Base-by-base conservation (phyloP, 2,329 filamentous ascomycete species). In the Emergomyces africanus region DNA sequence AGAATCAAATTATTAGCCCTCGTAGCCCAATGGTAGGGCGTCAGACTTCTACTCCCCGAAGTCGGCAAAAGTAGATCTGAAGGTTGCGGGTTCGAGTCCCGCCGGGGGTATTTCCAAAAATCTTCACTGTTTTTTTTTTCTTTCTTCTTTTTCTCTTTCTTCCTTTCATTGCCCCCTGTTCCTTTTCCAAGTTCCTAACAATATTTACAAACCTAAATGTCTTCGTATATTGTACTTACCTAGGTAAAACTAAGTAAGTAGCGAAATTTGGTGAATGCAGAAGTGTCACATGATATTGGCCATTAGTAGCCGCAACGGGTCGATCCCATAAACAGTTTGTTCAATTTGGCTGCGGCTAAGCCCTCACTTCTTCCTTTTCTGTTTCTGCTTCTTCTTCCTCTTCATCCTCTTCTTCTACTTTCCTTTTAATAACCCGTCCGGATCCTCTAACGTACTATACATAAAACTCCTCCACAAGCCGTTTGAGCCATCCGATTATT, bases 111-210 rank as follows among this genome's bases (percentile, higher is more conserved):
- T 2, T 2, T 41, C 14, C 15, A 18, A 9, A 23, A 49, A 30
- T 30, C 30, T 30, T 30, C 30, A 6, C 6, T 6, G 3, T 30
- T 6, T 30, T 30, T 30, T 30, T 30, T 30, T 30, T 6, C 30
- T 28, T 67, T 74, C 9, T 35, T 6, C 3, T 35, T 35, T 10
- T 35, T 35, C 4, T 6, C 8, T 35, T 30, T 30, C 30, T 30
- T 30, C 6, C 6, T 30, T 30, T 30, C 3, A 30, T 30, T 30
- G 6, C 30, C 6, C 30, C 30, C 6, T 30, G 30, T 30, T 30
- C 30, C 3, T 30, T 3, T 30, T 6, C 30, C 30, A 3, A 30
- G 30, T 3, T 6, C 6, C 30, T 6, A 3, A 30, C 6, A 30
- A 30, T 30, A 30, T 3, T 6, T 30, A 30, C 30, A 3, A n/a